Base-by-base conservation (phyloP, 2,329 filamentous ascomycete species). In the Amesomyces nigricolor region DNA sequence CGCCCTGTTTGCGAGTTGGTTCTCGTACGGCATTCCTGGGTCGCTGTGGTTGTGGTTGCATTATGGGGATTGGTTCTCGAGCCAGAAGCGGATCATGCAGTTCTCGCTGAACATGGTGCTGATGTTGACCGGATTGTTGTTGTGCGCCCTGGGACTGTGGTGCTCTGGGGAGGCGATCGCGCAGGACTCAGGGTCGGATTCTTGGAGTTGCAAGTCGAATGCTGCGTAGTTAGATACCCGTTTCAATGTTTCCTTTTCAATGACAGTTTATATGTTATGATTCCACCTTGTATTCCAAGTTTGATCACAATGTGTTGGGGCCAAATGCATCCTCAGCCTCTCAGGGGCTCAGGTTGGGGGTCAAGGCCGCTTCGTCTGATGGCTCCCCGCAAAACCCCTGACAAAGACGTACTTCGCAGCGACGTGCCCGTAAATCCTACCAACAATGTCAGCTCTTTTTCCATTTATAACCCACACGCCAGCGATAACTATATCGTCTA, bases 401-500 rank as follows among this genome's bases (percentile, higher is more conserved):
- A 81, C 71, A 64, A 86, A 89, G 56, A 87, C 73, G 62, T 85
- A 85, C 64, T 86, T 87, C 53, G 76, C 76, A 2, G 82, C 83
- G 2, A 88, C 80, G 57, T 85, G 81, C 11, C 80, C 84, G 65
- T 87, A 85, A 59, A 89, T 85, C 6, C 17, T 19, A 19, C 17
- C 17, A 19, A 19, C 17, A 19, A 19, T 19, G 17, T 19, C 17
- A 19, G 17, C 17, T 19, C 2, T 19, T 19, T 19, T 19, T 19
- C 17, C n/a, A n/a, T n/a, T n/a, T n/a, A n/a, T n/a, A n/a, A 19
- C 17, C 17, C 17, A 19, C 17, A 88, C 84, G 51, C 86, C 86
- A 0, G 85, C 83, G 48, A 89, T 81, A 47, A 89, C 73, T 56
- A 89, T n/a, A n/a, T n/a, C n/a, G n/a, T n/a, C n/a, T n/a, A n/a